Conservation (phyloP, 805 yeast species). For the Candida chauliodis region DNA sequence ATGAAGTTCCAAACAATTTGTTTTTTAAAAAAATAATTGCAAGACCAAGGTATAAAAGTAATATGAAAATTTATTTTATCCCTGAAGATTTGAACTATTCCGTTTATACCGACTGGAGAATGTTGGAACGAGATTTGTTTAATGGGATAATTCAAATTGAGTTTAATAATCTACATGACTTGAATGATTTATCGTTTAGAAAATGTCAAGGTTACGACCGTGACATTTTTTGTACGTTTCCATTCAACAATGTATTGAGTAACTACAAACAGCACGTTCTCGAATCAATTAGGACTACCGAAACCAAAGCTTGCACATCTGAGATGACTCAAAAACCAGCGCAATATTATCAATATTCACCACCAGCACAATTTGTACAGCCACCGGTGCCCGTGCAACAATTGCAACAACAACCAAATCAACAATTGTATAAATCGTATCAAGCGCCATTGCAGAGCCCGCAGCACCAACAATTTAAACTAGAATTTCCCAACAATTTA, state of each 20-base stretch:
- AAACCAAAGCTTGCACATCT: neutral
- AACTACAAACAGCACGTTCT: slow-evolving; percentile 7
- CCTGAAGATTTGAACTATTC: slow-evolving; percentile 39
- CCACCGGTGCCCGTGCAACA: neutral
- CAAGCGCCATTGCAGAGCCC: slow-evolving; percentile 1
- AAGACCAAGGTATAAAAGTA: slow-evolving; percentile 58
- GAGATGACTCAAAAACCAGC: neutral
- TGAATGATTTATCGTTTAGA: slow-evolving; percentile 3
- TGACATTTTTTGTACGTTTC: slow-evolving; percentile 16
- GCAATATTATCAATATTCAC: neutral
- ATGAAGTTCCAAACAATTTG: slow-evolving; percentile 44
- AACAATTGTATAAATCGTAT: neutral
- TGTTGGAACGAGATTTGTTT: slow-evolving; percentile 49
- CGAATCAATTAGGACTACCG: neutral
- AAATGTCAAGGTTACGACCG: slow-evolving; percentile 1
- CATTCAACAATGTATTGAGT: slow-evolving; percentile 11
- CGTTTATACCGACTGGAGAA: slow-evolving; percentile 46
- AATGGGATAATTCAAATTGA: slow-evolving; percentile 45
- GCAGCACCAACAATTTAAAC: slow-evolving; percentile 2
- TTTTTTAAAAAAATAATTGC: slow-evolving; percentile 57
- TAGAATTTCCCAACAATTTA: neutral
- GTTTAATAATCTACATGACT: slow-evolving; percentile 4
- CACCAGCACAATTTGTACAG: neutral
- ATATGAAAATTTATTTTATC: slow-evolving; percentile 58
- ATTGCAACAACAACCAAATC: neutral